Evolutionary conservation across 2,329 filamentous ascomycete species (phyloP).

Genomic region (Colletotrichum tropicale): DNA sequence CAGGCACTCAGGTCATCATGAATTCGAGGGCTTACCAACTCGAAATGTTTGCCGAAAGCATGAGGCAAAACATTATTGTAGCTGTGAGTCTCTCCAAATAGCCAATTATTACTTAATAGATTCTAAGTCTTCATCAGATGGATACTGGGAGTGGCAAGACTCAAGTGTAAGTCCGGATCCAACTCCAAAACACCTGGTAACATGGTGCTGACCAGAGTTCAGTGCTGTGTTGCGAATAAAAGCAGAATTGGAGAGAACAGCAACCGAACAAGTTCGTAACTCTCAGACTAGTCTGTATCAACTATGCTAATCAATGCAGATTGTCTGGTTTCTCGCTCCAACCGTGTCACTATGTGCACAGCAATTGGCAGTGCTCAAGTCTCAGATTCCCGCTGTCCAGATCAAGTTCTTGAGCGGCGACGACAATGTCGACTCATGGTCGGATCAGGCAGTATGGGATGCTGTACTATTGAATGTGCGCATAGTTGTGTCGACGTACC

Average conservation of each 20-base stretch:
- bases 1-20: conserved; percentile 32
- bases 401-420: conserved; percentile 69
- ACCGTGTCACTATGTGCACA: conserved; percentile 72
- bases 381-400: conserved; percentile 64
- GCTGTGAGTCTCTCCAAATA: conserved; percentile 52
- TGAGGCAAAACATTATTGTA: conserved; percentile 73
- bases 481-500: conserved; percentile 80
- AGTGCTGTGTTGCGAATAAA: conserved; percentile 73
- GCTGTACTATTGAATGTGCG: conserved; percentile 65
- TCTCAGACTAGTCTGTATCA: background rate
- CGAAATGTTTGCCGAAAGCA: conserved; percentile 76
- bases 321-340: conserved; percentile 77
- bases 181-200: background rate
- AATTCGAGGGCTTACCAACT: conserved; percentile 69
- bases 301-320: conserved; percentile 36
- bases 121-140: conserved; percentile 57
- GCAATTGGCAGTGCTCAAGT: conserved; percentile 63
- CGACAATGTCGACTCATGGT: conserved; percentile 78
- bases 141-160: conserved; percentile 83
- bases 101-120: background rate
- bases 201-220: conserved; percentile 23
- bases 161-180: conserved; percentile 62
- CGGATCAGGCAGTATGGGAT: conserved; percentile 69
- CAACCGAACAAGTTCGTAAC: conserved; percentile 55
- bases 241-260: conserved; percentile 62